Evolutionary conservation across 2,329 filamentous ascomycete species (phyloP).

Genomic region (Macrophomina phaseolina): DNA sequence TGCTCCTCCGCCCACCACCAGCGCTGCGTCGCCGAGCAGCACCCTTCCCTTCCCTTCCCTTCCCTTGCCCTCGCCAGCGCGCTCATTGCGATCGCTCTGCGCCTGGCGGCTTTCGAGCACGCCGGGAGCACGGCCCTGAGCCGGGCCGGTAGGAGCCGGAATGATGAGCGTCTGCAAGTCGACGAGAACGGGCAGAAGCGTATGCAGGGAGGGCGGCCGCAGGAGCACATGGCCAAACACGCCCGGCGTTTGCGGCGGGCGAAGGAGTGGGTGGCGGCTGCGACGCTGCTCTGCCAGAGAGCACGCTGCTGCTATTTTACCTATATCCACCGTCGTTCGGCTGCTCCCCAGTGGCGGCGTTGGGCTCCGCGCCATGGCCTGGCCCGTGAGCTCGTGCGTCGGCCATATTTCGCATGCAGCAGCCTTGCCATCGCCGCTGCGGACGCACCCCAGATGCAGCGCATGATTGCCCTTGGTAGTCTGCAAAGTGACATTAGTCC

Average conservation of each 20-base stretch:
- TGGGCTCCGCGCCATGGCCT: too few relatives aligned
- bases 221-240: not conserved
- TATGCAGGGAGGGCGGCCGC: not conserved
- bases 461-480: constrained; percentile 10
- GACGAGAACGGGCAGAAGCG: not conserved
- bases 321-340: too few relatives aligned
- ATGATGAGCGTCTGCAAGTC: constrained; percentile 8
- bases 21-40: not conserved
- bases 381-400: not conserved
- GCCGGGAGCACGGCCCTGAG: constrained; percentile 15
- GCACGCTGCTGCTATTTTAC: too few relatives aligned
- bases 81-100: constrained; percentile 22
- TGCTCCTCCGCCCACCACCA: not conserved
- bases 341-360: too few relatives aligned
- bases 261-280: not conserved
- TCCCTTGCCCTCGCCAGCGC: too few relatives aligned
- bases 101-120: not conserved
- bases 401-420: constrained; percentile 16
- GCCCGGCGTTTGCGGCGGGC: too few relatives aligned
- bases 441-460: not conserved
- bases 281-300: not conserved
- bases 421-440: not conserved
- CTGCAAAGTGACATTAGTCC: not conserved
- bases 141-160: constrained; percentile 9
- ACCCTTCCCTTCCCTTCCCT: too few relatives aligned